Conservation (phyloP, 2,329 filamentous ascomycete genomes). For the Hymenoscyphus fructigenus region DNA sequence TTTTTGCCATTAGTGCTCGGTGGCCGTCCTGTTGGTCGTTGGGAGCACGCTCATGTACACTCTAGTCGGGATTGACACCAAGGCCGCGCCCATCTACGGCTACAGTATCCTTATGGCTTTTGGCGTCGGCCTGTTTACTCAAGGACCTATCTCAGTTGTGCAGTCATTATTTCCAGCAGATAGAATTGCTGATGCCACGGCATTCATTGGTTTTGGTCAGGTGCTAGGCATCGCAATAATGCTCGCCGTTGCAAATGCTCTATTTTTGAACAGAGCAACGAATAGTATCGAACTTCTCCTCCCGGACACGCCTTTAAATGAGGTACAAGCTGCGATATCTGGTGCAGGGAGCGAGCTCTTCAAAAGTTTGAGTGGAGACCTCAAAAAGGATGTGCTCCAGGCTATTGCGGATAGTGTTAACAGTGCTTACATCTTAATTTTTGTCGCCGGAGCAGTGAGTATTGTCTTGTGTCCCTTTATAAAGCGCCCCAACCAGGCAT, state of each 20-base stretch:
- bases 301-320: constrained; percentile 31
- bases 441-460: constrained; percentile 4
- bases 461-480: constrained; percentile 7
- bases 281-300: constrained; percentile 35
- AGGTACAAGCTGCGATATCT: constrained; percentile 35
- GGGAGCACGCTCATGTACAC: constrained; percentile 33
- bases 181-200: constrained; percentile 37
- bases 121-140: constrained; percentile 40
- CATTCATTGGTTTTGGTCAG: constrained; percentile 41
- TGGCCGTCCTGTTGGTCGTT: constrained; percentile 39
- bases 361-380: constrained; percentile 14
- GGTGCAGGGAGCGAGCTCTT: constrained; percentile 28
- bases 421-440: constrained; percentile 1
- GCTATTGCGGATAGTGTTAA: background rate
- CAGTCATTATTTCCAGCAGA: constrained; percentile 34
- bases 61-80: constrained; percentile 29
- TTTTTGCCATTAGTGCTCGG: constrained; percentile 41
- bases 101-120: constrained; percentile 42
- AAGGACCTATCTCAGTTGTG: constrained; percentile 40
- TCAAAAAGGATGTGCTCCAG: constrained; percentile 9
- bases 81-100: constrained; percentile 34
- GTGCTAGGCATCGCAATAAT: constrained; percentile 39
- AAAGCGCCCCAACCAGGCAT: constrained; percentile 2
- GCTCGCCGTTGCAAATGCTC: constrained; percentile 39
- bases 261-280: constrained; percentile 32